Percentiles rank a stretch among this genome's conserved stretches.
Evolutionary conservation across 768 basidiomycete genomes (phyloP).

Genomic region (Hypsizygus marmoreus): DNA sequence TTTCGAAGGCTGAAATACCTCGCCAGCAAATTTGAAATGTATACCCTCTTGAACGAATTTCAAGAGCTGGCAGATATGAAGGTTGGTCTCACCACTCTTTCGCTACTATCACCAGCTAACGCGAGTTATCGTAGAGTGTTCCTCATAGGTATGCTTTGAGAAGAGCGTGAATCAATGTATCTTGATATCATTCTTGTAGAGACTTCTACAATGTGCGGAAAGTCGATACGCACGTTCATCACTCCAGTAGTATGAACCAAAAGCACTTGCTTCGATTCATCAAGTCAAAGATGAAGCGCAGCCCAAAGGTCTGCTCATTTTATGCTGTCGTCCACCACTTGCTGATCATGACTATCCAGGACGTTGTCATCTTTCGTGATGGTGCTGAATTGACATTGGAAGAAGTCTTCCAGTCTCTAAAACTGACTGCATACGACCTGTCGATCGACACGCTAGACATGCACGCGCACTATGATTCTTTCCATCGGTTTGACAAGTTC

Average conservation of each 20-base stretch:
- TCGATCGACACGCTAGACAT: conserved; percentile 99
- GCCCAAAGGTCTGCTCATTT: conserved; percentile 58
- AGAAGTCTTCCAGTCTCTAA: conserved; percentile 95
- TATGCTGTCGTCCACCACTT: not conserved
- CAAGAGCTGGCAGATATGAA: conserved; percentile 97
- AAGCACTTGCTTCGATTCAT: conserved; percentile 98
- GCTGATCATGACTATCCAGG: conserved; percentile 44
- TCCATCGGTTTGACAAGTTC: conserved; percentile 98
- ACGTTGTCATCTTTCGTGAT: conserved; percentile 95
- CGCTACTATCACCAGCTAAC: not conserved
- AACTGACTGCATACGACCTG: conserved; percentile 94
- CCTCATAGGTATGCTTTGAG: conserved; percentile 70
- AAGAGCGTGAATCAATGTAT: not conserved
- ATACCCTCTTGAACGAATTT: conserved; percentile 87
- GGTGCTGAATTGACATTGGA: conserved; percentile 83
- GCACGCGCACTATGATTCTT: conserved; percentile 98
- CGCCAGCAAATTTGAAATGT: conserved; percentile 92
- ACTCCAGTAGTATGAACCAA: conserved; percentile 99
- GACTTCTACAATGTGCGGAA: conserved; percentile 99
- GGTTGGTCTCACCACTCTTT: conserved; percentile 39
- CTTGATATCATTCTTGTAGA: conserved; percentile 39
- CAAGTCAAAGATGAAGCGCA: conserved; percentile 96
- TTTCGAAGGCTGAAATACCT: conserved; percentile 91
- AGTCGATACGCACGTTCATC: conserved; percentile 98
- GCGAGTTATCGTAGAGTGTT: conserved; percentile 55